These are phyloP conservation scores for Alectoria sarmentosa DNA, from an alignment of 495 filamentous ascomycete genomes.

Conservation along the genomic window DNA sequence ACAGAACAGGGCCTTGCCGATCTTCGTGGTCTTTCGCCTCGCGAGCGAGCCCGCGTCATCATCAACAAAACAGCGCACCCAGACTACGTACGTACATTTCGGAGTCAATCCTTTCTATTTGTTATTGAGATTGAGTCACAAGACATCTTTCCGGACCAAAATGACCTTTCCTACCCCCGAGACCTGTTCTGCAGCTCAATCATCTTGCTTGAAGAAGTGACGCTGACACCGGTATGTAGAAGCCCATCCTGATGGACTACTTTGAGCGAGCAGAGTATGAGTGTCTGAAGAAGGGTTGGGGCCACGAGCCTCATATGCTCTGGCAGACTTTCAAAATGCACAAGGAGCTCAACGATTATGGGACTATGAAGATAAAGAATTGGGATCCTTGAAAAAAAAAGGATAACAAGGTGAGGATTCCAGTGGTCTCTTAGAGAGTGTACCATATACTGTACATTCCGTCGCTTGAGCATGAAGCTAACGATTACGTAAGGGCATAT, in stretches of 20 bases:
- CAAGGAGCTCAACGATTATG: conserved; percentile 68
- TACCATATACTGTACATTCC: neutral
- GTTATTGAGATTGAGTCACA: too few species aligned
- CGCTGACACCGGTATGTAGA: too few species aligned
- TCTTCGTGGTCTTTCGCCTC: conserved; percentile 71
- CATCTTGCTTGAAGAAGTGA: too few species aligned
- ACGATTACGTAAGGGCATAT: neutral
- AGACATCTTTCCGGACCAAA: too few species aligned
- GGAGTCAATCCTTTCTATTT: too few species aligned
- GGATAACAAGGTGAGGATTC: neutral
- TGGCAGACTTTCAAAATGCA: conserved; percentile 75
- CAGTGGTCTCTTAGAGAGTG: neutral
- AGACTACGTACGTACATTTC: too few species aligned
- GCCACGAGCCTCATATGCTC: conserved; percentile 81
- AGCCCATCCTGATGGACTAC: conserved; percentile 75
- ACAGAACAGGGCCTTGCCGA: conserved; percentile 86
- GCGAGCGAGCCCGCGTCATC: conserved; percentile 78
- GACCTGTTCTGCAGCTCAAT: too few species aligned
- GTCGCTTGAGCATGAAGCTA: neutral
- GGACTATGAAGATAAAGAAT: conserved; percentile 62
- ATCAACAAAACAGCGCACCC: conserved; percentile 86
- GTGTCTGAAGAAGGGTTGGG: conserved; percentile 82
- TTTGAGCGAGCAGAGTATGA: conserved; percentile 82
- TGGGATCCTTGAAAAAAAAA: conserved; percentile 37
- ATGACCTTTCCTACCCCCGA: too few species aligned